These are phyloP conservation scores for Zygnema cylindricum DNA, from an alignment of 139 green algal species.

Conservation along the genomic window DNA sequence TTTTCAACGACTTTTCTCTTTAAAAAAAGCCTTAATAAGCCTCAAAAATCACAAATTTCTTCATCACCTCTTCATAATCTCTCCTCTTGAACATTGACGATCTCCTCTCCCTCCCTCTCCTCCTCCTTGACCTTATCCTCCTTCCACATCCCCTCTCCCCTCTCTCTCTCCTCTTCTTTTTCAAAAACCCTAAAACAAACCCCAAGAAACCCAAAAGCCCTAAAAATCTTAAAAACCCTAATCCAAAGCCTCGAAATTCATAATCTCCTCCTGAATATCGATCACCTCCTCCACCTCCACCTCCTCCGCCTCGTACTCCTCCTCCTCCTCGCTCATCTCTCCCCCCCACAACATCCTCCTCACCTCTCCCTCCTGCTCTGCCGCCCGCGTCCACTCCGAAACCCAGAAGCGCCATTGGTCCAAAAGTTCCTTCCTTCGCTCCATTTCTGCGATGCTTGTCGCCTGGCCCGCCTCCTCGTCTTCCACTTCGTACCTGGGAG, in stretches of 20 bases:
- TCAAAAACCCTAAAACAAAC: too few species aligned
- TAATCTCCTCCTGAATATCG: conserved; percentile 60
- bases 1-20: too few species aligned
- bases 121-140: too few species aligned
- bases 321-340: conserved; percentile 50
- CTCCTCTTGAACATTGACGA: too few species aligned
- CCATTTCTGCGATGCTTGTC: conserved; percentile 79
- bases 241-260: conserved; percentile 28
- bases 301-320: conserved; percentile 61
- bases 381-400: conserved; percentile 21
- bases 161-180: too few species aligned
- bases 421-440: conserved; percentile 65
- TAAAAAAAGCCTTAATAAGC: too few species aligned
- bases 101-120: too few species aligned
- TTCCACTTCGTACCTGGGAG: conserved; percentile 93
- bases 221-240: too few species aligned
- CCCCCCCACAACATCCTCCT: conserved; percentile 18
- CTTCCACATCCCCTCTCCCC: too few species aligned
- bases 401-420: conserved; percentile 77
- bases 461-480: conserved; percentile 80
- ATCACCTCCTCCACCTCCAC: conserved; percentile 66
- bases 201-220: too few species aligned
- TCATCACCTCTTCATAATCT: too few species aligned
- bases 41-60: too few species aligned
- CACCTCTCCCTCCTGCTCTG: conserved; percentile 41